Conservation (phyloP, 139 green algal genomes). For the Chlamydomonas sp. region DNA sequence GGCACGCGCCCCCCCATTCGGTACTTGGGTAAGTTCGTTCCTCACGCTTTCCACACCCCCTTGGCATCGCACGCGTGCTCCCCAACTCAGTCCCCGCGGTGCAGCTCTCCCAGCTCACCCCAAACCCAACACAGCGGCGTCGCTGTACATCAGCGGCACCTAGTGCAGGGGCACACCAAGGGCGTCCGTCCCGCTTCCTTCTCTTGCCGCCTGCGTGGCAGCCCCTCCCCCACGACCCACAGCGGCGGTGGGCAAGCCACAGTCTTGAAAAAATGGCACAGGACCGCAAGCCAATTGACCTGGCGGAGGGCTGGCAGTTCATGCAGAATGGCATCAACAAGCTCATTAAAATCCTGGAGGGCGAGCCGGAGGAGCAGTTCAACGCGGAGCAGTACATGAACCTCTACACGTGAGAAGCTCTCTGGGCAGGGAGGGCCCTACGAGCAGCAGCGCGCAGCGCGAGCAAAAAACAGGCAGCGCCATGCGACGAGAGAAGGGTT, state of each 20-base stretch:
- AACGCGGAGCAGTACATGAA: conserved; percentile 94
- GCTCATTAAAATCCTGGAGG: conserved; percentile 87
- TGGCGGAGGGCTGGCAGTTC: conserved; percentile 81
- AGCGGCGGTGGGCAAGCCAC: neutral
- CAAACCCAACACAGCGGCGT: no score
- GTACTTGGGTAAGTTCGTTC: no score
- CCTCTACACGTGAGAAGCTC: conserved; percentile 94
- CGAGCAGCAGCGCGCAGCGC: no score
- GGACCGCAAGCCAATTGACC: conserved; percentile 57
- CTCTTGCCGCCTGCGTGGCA: neutral
- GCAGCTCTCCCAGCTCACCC: no score
- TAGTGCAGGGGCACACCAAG: neutral
- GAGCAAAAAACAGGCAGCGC: no score
- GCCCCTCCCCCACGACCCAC: neutral
- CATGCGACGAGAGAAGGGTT: no score
- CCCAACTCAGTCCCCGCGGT: no score
- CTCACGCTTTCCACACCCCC: no score
- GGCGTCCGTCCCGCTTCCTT: neutral
- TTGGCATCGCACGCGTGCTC: no score
- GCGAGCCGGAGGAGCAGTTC: conserved; percentile 71
- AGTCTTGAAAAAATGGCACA: neutral
- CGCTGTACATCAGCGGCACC: no score
- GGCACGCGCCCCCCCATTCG: no score
- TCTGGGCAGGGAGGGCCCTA: no score
- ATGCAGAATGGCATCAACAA: conserved; percentile 94